phyloP scores from a whole-genome alignment of 2,329 filamentous ascomycete species.

The Monosporascus sp. region DNA sequence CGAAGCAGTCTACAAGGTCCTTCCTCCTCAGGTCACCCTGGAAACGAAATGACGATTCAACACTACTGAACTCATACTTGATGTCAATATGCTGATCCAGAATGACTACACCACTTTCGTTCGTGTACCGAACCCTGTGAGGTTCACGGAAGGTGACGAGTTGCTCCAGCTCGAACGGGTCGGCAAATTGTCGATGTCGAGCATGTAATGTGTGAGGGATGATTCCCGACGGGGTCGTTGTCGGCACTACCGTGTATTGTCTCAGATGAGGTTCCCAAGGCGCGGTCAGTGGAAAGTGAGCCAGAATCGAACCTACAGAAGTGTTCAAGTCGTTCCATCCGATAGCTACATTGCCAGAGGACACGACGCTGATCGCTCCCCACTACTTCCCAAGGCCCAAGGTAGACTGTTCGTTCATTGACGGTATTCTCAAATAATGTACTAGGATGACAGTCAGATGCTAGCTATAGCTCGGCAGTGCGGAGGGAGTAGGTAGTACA shows the following conservation, averaged over 20 bases:
- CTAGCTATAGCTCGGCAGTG: neutral
- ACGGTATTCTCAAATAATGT: slow-evolving; percentile 46
- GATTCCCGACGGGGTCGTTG: slow-evolving; percentile 38
- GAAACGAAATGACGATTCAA: slow-evolving; percentile 43
- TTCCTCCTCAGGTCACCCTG: slow-evolving; percentile 44
- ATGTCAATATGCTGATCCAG: slow-evolving; percentile 45
- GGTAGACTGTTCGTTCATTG: slow-evolving; percentile 45
- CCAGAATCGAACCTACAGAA: slow-evolving; percentile 34
- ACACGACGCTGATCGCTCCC: slow-evolving; percentile 43
- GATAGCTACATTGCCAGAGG: slow-evolving; percentile 50
- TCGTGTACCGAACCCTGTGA: slow-evolving; percentile 44
- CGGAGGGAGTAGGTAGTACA: slow-evolving; percentile 33
- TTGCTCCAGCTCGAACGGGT: slow-evolving; percentile 45
- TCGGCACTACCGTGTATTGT: slow-evolving; percentile 33
- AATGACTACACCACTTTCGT: slow-evolving; percentile 40
- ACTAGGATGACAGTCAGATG: slow-evolving; percentile 24
- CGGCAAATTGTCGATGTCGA: slow-evolving; percentile 45
- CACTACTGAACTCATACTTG: slow-evolving; percentile 46
- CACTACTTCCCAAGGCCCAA: slow-evolving; percentile 50
- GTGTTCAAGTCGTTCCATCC: slow-evolving; percentile 47
- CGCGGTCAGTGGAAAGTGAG: slow-evolving; percentile 1
- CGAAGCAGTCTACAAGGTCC: slow-evolving; percentile 46
- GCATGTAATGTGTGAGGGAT: slow-evolving; percentile 47
- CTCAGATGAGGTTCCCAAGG: slow-evolving; percentile 2
- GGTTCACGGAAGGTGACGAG: slow-evolving; percentile 43